Conservation (phyloP, 805 yeast species). For the Scheffersomyces amazonensis region DNA sequence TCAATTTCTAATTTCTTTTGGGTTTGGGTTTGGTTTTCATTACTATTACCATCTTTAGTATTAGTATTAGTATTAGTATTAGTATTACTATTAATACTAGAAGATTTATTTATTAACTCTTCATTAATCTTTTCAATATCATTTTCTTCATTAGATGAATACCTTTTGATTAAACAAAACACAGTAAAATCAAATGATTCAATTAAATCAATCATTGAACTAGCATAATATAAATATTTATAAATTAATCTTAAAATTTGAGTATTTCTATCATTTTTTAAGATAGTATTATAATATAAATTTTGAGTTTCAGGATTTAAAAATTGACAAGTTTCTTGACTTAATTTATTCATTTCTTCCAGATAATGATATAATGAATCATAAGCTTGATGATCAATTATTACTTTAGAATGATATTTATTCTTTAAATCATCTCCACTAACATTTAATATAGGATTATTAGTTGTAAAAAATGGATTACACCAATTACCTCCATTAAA, state of each 20-base stretch:
- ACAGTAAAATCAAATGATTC: constrained; percentile 65
- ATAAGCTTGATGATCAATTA: constrained; percentile 50
- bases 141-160: constrained; percentile 16
- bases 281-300: constrained; percentile 30
- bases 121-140: constrained; percentile 11
- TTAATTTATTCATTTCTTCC: constrained; percentile 34
- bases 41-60: not conserved
- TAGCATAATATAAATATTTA: constrained; percentile 47
- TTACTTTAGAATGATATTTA: constrained; percentile 39
- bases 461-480: constrained; percentile 56
- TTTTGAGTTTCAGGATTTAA: constrained; percentile 36
- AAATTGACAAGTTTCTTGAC: constrained; percentile 40
- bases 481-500: constrained; percentile 82
- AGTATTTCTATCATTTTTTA: constrained; percentile 45
- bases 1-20: constrained; percentile 1
- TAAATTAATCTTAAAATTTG: constrained; percentile 52
- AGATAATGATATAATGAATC: constrained; percentile 32
- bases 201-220: constrained; percentile 48
- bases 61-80: not conserved
- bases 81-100: constrained; percentile 1
- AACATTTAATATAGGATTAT: constrained; percentile 33
- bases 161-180: constrained; percentile 41
- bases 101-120: constrained; percentile 4
- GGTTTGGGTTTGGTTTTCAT: not conserved
- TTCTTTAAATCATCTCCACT: constrained; percentile 44